phyloP scores from a whole-genome alignment of 257 asterid genomes.

The Nicotiana paniculata region DNA sequence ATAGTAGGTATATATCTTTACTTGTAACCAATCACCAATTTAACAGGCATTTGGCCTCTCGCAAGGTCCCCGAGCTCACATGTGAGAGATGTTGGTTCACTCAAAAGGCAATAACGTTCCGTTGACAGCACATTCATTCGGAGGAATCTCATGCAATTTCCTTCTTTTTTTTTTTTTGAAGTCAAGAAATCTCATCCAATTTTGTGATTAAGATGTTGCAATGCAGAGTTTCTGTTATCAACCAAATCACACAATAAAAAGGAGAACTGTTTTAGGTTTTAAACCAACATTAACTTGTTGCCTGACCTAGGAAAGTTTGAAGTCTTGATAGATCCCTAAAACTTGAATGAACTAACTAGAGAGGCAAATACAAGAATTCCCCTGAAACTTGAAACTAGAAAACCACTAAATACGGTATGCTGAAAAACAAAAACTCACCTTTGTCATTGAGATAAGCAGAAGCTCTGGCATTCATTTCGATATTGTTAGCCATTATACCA shows the following conservation, averaged over 20 bases:
- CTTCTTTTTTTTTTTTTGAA: neutral
- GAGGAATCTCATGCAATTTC: neutral
- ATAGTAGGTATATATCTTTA: neutral
- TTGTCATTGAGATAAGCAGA: slow-evolving; percentile 34
- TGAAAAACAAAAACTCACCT: slow-evolving; percentile 1
- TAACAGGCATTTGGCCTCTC: neutral
- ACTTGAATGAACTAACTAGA: neutral
- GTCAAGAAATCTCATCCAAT: neutral
- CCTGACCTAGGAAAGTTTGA: neutral
- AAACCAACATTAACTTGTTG: neutral
- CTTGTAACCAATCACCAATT: neutral
- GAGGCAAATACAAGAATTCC: slow-evolving; percentile 2
- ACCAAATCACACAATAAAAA: neutral
- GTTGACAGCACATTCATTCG: neutral
- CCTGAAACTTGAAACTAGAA: neutral
- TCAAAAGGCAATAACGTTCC: neutral
- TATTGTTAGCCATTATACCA: slow-evolving; percentile 45
- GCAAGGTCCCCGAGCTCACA: neutral
- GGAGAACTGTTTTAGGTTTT: neutral
- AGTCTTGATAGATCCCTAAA: neutral
- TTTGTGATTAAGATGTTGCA: neutral
- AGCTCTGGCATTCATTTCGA: slow-evolving; percentile 31
- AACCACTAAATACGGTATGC: neutral
- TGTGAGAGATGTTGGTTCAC: neutral
- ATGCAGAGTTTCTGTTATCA: neutral